phyloP scores from a whole-genome alignment of 2,329 filamentous ascomycete species.

The Microcyclospora tardicrescens region DNA sequence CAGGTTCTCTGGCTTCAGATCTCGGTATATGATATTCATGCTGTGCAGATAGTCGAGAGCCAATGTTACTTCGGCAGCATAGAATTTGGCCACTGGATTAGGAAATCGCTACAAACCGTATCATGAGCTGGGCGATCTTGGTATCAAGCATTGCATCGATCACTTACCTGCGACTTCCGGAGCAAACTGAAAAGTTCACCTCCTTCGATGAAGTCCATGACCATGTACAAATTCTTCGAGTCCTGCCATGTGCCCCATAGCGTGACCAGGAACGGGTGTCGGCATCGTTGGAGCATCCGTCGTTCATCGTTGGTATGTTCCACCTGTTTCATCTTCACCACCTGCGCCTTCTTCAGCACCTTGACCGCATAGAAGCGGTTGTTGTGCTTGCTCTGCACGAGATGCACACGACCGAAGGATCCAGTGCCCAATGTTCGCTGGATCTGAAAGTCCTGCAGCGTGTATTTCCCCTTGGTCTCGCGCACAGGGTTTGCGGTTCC shows the following conservation, averaged over 20 bases:
- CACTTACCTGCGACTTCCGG: slow-evolving; percentile 76
- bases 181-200: slow-evolving; percentile 93
- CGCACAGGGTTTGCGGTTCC: slow-evolving; percentile 32
- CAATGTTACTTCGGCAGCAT: slow-evolving; percentile 91
- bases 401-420: slow-evolving; percentile 89
- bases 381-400: slow-evolving; percentile 97
- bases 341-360: slow-evolving; percentile 94
- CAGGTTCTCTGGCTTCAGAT: slow-evolving; percentile 91
- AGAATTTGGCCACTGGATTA: slow-evolving; percentile 98
- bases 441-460: slow-evolving; percentile 77
- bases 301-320: slow-evolving; percentile 98
- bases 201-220: slow-evolving; percentile 99
- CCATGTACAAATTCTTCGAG: slow-evolving; percentile 93
- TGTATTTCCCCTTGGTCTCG: slow-evolving; percentile 94
- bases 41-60: slow-evolving; percentile 91
- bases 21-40: slow-evolving; percentile 93
- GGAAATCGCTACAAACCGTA: slow-evolving; percentile 65
- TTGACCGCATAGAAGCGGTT: slow-evolving; percentile 97
- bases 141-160: background rate
- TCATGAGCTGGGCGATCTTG: slow-evolving; percentile 5
- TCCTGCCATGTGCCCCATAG: slow-evolving; percentile 98
- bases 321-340: slow-evolving; percentile 99
- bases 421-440: slow-evolving; percentile 88
- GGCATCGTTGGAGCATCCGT: slow-evolving; percentile 88
- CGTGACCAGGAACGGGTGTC: slow-evolving; percentile 94